Percentiles rank a stretch among this genome's conserved stretches.
Conservation (phyloP, 2,329 filamentous ascomycete species). For the Fusarium poae region DNA sequence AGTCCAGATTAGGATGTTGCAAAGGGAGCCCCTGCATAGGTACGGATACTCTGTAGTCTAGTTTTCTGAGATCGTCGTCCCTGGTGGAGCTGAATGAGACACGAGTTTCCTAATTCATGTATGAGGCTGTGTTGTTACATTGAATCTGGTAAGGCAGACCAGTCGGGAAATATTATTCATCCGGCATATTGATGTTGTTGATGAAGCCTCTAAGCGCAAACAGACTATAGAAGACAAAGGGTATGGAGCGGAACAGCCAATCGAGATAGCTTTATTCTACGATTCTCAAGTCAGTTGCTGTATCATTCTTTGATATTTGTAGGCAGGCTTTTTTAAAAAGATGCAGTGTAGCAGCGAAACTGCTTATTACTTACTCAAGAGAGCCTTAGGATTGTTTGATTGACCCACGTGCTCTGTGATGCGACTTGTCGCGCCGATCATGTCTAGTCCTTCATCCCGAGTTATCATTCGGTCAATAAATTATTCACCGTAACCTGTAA, state of each 20-base stretch:
- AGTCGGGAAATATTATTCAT: not conserved
- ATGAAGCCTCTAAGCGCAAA: not conserved
- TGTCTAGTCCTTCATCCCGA: conserved; percentile 9
- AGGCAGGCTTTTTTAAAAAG: accelerated
- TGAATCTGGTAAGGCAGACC: not conserved
- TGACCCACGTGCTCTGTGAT: conserved; percentile 24
- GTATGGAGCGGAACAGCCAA: accelerated
- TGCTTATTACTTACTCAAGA: not conserved
- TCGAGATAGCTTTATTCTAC: accelerated
- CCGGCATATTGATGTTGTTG: not conserved
- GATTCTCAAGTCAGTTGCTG: not conserved
- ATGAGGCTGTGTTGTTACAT: conserved; percentile 16
- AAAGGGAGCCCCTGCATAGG: not conserved
- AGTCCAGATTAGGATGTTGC: not conserved
- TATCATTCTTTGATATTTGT: too few relatives aligned
- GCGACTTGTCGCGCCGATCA: conserved; percentile 20
- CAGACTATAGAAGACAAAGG: too few relatives aligned
- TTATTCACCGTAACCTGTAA: not conserved
- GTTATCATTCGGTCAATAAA: not conserved
- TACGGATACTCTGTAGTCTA: too few relatives aligned
- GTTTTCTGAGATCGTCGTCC: conserved; percentile 3
- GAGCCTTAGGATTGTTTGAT: not conserved
- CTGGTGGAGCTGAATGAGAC: conserved; percentile 19
- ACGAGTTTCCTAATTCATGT: conserved; percentile 18
- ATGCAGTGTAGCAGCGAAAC: not conserved